Base-by-base conservation (phyloP, 2,329 filamentous ascomycete genomes). In the Fusarium temperatum region DNA sequence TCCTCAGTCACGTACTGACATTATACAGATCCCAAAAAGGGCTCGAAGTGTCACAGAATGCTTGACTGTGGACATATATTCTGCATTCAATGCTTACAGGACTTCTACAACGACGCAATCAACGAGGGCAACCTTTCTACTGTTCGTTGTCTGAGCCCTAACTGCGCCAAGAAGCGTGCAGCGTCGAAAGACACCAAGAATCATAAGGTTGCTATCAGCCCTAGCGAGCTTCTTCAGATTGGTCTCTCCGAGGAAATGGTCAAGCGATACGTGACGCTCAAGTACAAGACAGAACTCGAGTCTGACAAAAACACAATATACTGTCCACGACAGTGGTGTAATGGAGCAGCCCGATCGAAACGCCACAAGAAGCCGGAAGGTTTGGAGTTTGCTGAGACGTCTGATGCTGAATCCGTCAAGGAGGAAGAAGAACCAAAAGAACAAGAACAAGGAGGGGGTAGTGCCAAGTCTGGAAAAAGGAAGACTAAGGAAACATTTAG, bases 281-380 rank as follows among this genome's bases (percentile, higher is more conserved):
- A 96, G 84, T 94, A 97, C 79, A 98, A 98, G 84, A 94, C 93
- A 74, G 93, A 94, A 80, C 89, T 98, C 6, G 96, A 98, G 82
- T 92, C 94, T 1, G 95, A 98, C 82, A 97, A 95, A 79, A 92
- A 91, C 66, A 98, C 95, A 0, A 89, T 98, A 39, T 98, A 97
- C 81, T 99, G 96, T 78, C 96, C 96, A 1, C 90, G 96, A 14
- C 88, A 91, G 63, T 98, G 95, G 94, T 99, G 96, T 81, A 94
- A 96, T 81, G 95, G 94, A 11, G 94, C 95, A 6, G 95, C 95
- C 32, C 89, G 90, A 51, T 94, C 92, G 28, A 93, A 92, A 79
- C 90, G 89, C 77, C 91, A 93, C 82, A 91, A 88, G 67, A 94
- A 94, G 79, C 92, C 92, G 9, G 82, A 87, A n/a, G 91, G 92